phyloP scores from a whole-genome alignment of 139 green algal genomes.

The Chlorella ohadii region DNA sequence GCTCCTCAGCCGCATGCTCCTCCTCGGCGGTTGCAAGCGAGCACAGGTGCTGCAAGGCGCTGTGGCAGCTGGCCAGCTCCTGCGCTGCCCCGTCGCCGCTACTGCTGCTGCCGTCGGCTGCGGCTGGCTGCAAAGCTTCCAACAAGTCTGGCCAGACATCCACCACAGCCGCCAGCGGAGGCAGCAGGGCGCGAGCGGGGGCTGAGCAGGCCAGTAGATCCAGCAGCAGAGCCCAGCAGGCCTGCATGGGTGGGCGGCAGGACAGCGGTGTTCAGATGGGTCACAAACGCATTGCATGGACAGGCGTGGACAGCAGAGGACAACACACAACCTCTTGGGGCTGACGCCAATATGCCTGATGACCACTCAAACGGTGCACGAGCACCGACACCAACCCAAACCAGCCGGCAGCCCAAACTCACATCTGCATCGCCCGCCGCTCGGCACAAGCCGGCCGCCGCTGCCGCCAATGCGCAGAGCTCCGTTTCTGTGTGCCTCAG shows the following conservation, averaged over 20 bases:
- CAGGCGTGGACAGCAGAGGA: too few species aligned
- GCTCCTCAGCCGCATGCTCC: not conserved
- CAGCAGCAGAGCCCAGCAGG: not conserved
- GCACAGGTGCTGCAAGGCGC: not conserved
- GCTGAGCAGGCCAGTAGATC: slow-evolving; percentile 11
- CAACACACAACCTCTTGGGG: too few species aligned
- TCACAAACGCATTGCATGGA: not conserved
- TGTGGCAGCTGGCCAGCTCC: not conserved
- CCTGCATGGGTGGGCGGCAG: slow-evolving; percentile 1
- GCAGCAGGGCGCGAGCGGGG: slow-evolving; percentile 2
- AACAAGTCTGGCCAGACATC: slow-evolving; percentile 27
- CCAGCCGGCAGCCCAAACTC: not conserved
- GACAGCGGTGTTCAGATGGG: not conserved
- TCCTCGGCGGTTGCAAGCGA: not conserved
- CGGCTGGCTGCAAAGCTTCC: not conserved
- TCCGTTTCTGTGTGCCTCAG: slow-evolving; percentile 40
- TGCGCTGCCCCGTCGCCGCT: not conserved
- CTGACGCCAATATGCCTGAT: too few species aligned
- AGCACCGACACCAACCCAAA: not conserved
- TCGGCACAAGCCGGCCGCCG: slow-evolving; percentile 14
- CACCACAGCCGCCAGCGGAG: slow-evolving; percentile 27
- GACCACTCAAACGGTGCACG: not conserved
- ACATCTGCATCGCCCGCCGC: slow-evolving; percentile 18
- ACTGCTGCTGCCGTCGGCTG: not conserved
- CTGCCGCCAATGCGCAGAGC: slow-evolving; percentile 30